Evolutionary conservation across 75 land plant genomes (phyloP), one percentile per base, ranked within the genome.

Genomic region (Pseudotsuga menziesii): DNA sequence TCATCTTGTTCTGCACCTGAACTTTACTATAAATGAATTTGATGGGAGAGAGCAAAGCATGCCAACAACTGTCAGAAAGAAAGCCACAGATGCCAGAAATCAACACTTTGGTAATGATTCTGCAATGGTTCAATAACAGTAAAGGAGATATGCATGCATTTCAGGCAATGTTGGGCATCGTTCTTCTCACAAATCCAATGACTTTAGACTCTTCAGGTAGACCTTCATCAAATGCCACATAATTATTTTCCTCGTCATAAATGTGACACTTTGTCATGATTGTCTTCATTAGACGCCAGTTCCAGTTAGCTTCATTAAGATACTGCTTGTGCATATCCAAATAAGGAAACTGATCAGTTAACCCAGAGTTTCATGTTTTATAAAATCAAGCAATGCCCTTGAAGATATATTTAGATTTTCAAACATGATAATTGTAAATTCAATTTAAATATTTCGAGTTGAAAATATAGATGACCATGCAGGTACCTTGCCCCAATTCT

Each of bases 251-350:
- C 69, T 86, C 76, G 58, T 88, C 76, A 44, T 91, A 93, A 19
- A 95, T 76, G 78, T 95, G 98, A 79, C 98, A 95, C 16, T 64
- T 78, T 14, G 98, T 95, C 96, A 95, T 82, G 76, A 93, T 95
- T 3, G 93, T 91, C 88, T 95, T 95, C 98, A 95, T 95, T 56
- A 95, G 61, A 15, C 98, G 87, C 98, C 98, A 95, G 75, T 89
- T 95, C 96, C 95, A 95, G 25, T 80, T 85, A 7, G 95, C 91
- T 69, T 91, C 87, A 73, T 95, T 95, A 73, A 95, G 75, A 79
- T 95, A 88, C 98, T 95, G 87, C 67, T 32, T n/a, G 16, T 15
- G 62, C 36, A 19, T 16, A 75, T 59, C 55, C 16, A 59, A 39
- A 48, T 29, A 55, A 9, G 22, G 8, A 70, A 22, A n/a, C 57